Conservation (phyloP, 2,329 filamentous ascomycete species). For the Pseudogymnoascus sp. region DNA sequence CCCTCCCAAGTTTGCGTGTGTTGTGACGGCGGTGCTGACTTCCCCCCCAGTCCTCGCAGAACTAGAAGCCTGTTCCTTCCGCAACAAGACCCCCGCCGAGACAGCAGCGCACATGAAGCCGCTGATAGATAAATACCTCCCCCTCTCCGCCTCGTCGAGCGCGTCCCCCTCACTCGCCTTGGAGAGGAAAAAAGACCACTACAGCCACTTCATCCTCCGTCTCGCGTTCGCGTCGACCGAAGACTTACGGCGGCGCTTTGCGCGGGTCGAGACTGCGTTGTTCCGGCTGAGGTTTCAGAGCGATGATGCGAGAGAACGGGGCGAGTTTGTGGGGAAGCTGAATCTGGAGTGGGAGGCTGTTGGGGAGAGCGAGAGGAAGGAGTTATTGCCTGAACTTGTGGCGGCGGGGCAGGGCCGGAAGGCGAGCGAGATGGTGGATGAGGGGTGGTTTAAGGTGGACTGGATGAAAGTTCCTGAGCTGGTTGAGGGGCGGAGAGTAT, state of each 20-base stretch:
- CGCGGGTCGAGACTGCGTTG: constrained; percentile 78
- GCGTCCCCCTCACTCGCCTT: constrained; percentile 49
- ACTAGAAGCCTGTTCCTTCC: constrained; percentile 89
- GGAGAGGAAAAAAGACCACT: constrained; percentile 91
- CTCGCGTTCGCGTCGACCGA: constrained; percentile 89
- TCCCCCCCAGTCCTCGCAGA: constrained; percentile 65
- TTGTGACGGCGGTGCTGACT: constrained; percentile 32
- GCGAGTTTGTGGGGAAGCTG: constrained; percentile 68
- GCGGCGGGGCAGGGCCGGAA: constrained; percentile 32
- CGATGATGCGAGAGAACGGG: constrained; percentile 68
- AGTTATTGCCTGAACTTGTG: constrained; percentile 25
- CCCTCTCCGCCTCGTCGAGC: constrained; percentile 69
- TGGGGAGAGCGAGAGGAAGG: constrained; percentile 65
- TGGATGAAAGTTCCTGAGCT: constrained; percentile 91
- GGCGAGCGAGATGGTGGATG: constrained; percentile 55
- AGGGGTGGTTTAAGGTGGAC: constrained; percentile 92
- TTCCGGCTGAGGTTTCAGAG: constrained; percentile 75
- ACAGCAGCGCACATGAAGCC: constrained; percentile 78
- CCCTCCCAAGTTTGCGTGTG: background rate
- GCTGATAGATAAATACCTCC: constrained; percentile 79
- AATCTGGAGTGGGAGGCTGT: constrained; percentile 82
- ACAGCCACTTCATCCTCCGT: constrained; percentile 93
- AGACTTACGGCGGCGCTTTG: constrained; percentile 80
- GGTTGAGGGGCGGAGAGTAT: constrained; percentile 70
- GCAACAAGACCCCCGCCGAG: constrained; percentile 79